Evolutionary conservation across 1,139 yeast genomes (phyloP), one percentile per base, ranked within the genome.

Genomic region (Yamadazyma pseudoaaseri): DNA sequence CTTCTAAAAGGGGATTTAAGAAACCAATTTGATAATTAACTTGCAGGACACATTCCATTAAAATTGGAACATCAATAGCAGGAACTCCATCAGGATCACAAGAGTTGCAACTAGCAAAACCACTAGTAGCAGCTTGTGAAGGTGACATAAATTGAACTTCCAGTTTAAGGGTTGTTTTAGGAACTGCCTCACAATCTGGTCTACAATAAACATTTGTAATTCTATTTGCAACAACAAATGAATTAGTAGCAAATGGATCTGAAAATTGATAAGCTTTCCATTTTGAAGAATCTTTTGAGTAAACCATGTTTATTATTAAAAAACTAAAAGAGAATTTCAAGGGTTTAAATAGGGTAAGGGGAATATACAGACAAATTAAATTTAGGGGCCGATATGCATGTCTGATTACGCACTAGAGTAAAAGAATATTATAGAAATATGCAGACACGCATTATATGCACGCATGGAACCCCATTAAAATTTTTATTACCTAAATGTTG

Each of bases 261-360:
- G 74, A 67, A 51, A 77, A 77, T 49, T 78, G 82, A 52, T 76
- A 79, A 2, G 86, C 86, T 39, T 72, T 76, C 83, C 83, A 77
- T 47, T 69, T 77, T 29, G 75, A 58, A 18, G 62, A 54, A 27
- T 74, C 79, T 5, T 72, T 54, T 2, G 63, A 48, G 51, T 76
- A 77, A 8, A 60, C 38, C 39, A 36, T 36, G 16, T 8, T 24
- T 18, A 14, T 22, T 21, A 9, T 21, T 15, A 13, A 16, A 29
- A 16, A 23, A 23, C 5, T 11, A 15, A 17, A n/a, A 20, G 13
- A 29, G 27, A 29, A 16, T 10, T 11, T 16, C 11, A 29, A 29
- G 32, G 32, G 32, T 29, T 29, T 29, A 29, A 16, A 29, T 23
- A 29, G 10, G 6, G n/a, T 6, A 25, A 25, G 17, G n/a, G 9